Evolutionary conservation across 2,329 filamentous ascomycete species (phyloP).

Genomic region (Bipolaris zeicola): DNA sequence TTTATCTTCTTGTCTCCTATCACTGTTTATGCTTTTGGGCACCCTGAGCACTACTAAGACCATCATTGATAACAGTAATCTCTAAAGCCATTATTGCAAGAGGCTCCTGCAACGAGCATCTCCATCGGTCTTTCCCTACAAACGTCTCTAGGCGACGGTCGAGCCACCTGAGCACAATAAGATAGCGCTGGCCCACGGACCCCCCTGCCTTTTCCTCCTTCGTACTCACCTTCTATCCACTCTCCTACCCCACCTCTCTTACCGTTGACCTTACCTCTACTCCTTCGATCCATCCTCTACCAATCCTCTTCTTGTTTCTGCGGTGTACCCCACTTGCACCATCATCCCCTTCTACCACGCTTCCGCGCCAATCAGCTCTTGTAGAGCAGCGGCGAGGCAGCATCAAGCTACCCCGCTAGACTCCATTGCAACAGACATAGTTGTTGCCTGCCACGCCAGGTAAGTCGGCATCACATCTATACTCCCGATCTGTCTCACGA

Average conservation of each 20-base stretch:
- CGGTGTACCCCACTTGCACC: neutral
- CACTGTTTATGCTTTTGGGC: slow-evolving; percentile 1
- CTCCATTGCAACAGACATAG: neutral
- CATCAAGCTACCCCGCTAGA: neutral
- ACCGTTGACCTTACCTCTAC: slow-evolving; percentile 11
- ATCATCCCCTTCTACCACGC: neutral
- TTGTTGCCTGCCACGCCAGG: neutral
- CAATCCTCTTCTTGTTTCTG: neutral
- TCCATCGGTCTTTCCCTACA: slow-evolving; percentile 19
- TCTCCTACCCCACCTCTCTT: slow-evolving; percentile 4
- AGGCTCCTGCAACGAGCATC: slow-evolving; percentile 25
- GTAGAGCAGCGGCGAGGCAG: neutral
- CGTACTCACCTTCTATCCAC: slow-evolving; percentile 9
- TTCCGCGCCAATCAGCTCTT: neutral
- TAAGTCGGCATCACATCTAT: neutral
- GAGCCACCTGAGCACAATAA: slow-evolving; percentile 24
- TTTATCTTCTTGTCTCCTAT: slow-evolving; percentile 7
- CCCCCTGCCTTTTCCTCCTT: slow-evolving; percentile 17
- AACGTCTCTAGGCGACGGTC: slow-evolving; percentile 11
- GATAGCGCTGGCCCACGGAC: slow-evolving; percentile 13
- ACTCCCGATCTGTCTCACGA: neutral
- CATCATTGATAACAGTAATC: slow-evolving; percentile 34
- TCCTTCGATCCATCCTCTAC: slow-evolving; percentile 5
- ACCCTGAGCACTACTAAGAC: slow-evolving; percentile 28
- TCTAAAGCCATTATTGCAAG: slow-evolving; percentile 26